These are phyloP conservation scores for Leccinum barrowsii DNA, from an alignment of 768 basidiomycete genomes.

Conservation along the genomic window DNA sequence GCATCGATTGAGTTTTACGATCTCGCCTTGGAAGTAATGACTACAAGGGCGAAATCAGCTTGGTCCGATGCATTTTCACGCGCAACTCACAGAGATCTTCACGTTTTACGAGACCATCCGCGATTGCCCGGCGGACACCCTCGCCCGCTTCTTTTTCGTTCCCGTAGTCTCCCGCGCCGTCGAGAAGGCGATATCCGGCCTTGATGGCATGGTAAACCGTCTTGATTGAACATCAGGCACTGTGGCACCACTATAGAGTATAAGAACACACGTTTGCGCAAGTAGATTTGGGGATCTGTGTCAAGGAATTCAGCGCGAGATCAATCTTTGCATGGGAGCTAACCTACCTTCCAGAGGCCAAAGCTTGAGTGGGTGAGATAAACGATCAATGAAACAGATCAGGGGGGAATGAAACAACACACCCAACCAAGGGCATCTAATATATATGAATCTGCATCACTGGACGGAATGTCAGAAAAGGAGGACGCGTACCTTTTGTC, in stretches of 20 bases:
- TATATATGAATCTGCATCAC: not conserved
- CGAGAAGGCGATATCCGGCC: slow-evolving; percentile 81
- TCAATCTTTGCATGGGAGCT: not conserved
- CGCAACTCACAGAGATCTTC: slow-evolving; percentile 74
- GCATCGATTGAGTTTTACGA: not conserved
- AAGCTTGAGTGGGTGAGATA: slow-evolving; percentile 40
- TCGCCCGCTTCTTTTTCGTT: slow-evolving; percentile 85
- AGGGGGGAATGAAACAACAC: slow-evolving; percentile 8
- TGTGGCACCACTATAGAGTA: not conserved
- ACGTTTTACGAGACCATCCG: slow-evolving; percentile 79
- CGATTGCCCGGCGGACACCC: slow-evolving; percentile 73
- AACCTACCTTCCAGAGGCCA: slow-evolving; percentile 65
- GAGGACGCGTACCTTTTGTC: slow-evolving; percentile 44
- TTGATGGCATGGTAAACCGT: slow-evolving; percentile 86
- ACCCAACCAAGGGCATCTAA: slow-evolving; percentile 75
- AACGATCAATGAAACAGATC: slow-evolving; percentile 1
- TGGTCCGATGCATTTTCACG: not conserved
- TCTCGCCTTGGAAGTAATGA: slow-evolving; percentile 78
- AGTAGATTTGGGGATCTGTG: slow-evolving; percentile 52
- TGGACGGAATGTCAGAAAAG: not conserved
- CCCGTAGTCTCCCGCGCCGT: slow-evolving; percentile 83
- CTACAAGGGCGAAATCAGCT: slow-evolving; percentile 32
- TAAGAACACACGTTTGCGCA: slow-evolving; percentile 53
- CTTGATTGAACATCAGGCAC: slow-evolving; percentile 32
- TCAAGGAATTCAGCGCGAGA: not conserved